A percentile compares a stretch with the other conserved stretches of the same genome.
These are phyloP conservation scores for Clausena lansium DNA, from an alignment of 345 rosid species.

Conservation along the genomic window DNA sequence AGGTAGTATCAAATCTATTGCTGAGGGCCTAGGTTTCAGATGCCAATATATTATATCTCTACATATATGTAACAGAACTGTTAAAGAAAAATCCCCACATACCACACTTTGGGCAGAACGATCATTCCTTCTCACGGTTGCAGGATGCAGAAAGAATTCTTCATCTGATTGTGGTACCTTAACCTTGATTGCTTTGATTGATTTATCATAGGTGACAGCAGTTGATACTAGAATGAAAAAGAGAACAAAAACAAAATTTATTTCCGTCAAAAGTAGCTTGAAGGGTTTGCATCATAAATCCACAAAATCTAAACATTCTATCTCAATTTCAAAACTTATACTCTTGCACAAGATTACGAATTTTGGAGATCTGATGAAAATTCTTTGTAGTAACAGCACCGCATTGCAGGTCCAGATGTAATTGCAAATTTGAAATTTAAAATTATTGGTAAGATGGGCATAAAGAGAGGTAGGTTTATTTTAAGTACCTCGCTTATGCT, in stretches of 20 bases:
- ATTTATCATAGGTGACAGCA: conserved; percentile 80
- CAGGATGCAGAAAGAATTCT: conserved; percentile 90
- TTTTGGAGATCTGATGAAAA: neutral
- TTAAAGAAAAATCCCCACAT: conserved; percentile 20
- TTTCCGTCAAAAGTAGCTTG: neutral
- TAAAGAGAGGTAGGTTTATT: neutral
- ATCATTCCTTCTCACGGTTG: conserved; percentile 90
- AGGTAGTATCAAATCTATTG: neutral
- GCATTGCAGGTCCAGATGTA: neutral
- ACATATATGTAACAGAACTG: neutral
- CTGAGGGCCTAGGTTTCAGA: neutral
- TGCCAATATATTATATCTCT: neutral
- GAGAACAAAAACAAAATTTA: neutral
- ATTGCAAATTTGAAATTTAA: neutral
- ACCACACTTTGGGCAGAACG: conserved; percentile 96
- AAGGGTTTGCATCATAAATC: neutral
- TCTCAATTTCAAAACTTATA: conserved; percentile 1
- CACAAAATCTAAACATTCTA: neutral
- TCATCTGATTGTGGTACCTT: conserved; percentile 90
- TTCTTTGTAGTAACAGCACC: neutral
- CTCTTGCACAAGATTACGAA: neutral
- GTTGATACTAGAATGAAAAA: conserved; percentile 62
- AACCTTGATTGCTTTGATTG: conserved; percentile 76
- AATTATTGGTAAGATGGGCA: neutral
- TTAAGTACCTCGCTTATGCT: neutral